A percentile compares a stretch with the other conserved stretches of the same genome.
These are phyloP conservation scores for Spizellomyces punctatus DNA, from an alignment of 192 early-diverging fungal species.

Conservation along the genomic window DNA sequence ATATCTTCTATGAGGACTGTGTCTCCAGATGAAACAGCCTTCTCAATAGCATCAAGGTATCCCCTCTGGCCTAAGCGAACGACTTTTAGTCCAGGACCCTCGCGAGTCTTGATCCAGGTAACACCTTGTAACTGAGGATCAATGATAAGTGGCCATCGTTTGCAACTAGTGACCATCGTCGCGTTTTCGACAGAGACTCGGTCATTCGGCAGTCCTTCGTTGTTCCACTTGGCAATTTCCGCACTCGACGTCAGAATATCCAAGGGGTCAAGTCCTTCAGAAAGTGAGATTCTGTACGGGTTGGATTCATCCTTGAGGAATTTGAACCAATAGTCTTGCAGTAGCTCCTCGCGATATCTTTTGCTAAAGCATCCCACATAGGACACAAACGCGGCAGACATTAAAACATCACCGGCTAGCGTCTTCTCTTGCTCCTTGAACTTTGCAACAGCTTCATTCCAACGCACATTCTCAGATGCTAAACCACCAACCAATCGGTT, in stretches of 20 bases:
- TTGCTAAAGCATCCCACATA: slow-evolving; percentile 71
- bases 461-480: slow-evolving; percentile 70
- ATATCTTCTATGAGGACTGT: slow-evolving; percentile 67
- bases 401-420: slow-evolving; percentile 60
- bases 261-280: slow-evolving; percentile 59
- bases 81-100: slow-evolving; percentile 56
- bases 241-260: slow-evolving; percentile 59
- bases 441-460: slow-evolving; percentile 63
- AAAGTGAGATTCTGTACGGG: slow-evolving; percentile 54
- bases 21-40: slow-evolving; percentile 62
- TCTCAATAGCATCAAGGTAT: slow-evolving; percentile 66
- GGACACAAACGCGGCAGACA: slow-evolving; percentile 65
- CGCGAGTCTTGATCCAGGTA: slow-evolving; percentile 65
- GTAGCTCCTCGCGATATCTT: slow-evolving; percentile 59
- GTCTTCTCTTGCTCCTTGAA: slow-evolving; percentile 73
- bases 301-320: slow-evolving; percentile 48
- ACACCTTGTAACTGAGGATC: slow-evolving; percentile 72
- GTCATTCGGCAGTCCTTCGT: slow-evolving; percentile 66
- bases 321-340: slow-evolving; percentile 60
- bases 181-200: slow-evolving; percentile 67
- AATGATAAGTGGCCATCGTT: slow-evolving; percentile 68
- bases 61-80: slow-evolving; percentile 59
- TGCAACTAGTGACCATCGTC: slow-evolving; percentile 63
- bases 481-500: slow-evolving; percentile 67
- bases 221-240: slow-evolving; percentile 69